Evolutionary conservation across 345 rosid species (phyloP).

Genomic region (Cardamine resedifolia): DNA sequence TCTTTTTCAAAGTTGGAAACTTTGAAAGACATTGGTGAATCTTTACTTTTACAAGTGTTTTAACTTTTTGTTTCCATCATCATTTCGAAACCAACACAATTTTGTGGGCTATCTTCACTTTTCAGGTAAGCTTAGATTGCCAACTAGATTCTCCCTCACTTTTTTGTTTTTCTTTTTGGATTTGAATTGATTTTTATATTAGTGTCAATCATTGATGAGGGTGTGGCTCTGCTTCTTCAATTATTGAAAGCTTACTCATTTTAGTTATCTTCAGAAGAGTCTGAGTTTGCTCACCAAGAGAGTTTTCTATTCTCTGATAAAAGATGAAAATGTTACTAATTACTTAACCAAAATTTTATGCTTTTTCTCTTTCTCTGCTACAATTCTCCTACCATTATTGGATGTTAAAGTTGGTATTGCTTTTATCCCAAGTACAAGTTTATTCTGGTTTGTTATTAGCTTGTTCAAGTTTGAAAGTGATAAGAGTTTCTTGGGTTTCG

Average conservation of each 20-base stretch:
- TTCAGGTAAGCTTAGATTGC: constrained; percentile 24
- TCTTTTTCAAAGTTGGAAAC: neutral
- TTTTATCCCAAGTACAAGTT: neutral
- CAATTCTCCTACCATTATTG: constrained; percentile 7
- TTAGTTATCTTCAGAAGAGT: constrained; percentile 39
- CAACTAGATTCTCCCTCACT: neutral
- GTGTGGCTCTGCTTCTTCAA: constrained; percentile 18
- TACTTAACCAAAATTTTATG: constrained; percentile 1
- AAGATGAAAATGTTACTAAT: neutral
- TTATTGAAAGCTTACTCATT: constrained; percentile 20
- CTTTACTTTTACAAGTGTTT: neutral
- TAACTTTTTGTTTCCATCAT: constrained; percentile 22
- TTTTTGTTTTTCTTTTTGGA: constrained; percentile 6
- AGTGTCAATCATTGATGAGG: constrained; percentile 6
- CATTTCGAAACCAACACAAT: neutral
- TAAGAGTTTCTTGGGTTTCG: constrained; percentile 24
- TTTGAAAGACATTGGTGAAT: constrained; percentile 5
- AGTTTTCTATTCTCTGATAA: neutral
- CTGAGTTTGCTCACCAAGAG: constrained; percentile 44
- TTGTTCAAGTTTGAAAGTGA: neutral
- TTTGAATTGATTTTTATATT: neutral
- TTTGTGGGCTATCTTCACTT: constrained; percentile 30
- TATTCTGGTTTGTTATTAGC: neutral
- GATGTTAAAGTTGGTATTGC: constrained; percentile 8
- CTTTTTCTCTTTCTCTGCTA: constrained; percentile 25